A percentile compares a stretch with the other conserved stretches of the same genome.
Conservation (phyloP, 192 early-diverging fungal species). For the Haplosporangium gracile region DNA sequence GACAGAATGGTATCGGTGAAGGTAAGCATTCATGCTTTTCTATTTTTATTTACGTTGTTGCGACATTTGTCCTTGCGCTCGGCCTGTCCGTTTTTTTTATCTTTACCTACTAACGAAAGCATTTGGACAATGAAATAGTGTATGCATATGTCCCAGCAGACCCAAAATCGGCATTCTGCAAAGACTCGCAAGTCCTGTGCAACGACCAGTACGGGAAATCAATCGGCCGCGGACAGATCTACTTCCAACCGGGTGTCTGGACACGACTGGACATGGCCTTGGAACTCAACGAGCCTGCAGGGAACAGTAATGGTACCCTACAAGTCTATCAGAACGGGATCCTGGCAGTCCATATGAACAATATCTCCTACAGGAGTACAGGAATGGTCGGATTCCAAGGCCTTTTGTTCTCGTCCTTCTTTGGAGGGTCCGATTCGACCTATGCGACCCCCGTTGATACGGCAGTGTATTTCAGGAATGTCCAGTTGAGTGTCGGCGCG, state of each 20-base stretch:
- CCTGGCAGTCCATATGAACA: slow-evolving; percentile 42
- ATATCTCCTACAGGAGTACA: slow-evolving; percentile 56
- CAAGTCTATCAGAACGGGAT: slow-evolving; percentile 60
- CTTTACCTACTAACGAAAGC: not conserved
- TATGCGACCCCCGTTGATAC: slow-evolving; percentile 58
- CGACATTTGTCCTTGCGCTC: not conserved
- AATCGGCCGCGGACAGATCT: slow-evolving; percentile 62
- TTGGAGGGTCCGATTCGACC: slow-evolving; percentile 58
- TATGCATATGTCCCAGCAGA: slow-evolving; percentile 63
- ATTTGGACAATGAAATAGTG: slow-evolving; percentile 30
- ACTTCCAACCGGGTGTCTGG: slow-evolving; percentile 57
- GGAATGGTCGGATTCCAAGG: slow-evolving; percentile 60
- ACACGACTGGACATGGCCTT: slow-evolving; percentile 59
- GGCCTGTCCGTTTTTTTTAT: not conserved
- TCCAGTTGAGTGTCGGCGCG: slow-evolving; percentile 57
- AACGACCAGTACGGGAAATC: slow-evolving; percentile 65
- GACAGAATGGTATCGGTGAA: slow-evolving; percentile 48
- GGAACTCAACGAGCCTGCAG: slow-evolving; percentile 52
- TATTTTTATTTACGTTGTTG: not conserved
- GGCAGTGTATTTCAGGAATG: slow-evolving; percentile 60
- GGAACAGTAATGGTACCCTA: slow-evolving; percentile 56
- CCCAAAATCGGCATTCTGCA: slow-evolving; percentile 45
- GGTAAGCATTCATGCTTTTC: slow-evolving; percentile 25
- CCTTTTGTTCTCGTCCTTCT: slow-evolving; percentile 66
- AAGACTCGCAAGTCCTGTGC: slow-evolving; percentile 44